Conservation (phyloP, 352 stramenopile species). For the Phytophthora ramorum region DNA sequence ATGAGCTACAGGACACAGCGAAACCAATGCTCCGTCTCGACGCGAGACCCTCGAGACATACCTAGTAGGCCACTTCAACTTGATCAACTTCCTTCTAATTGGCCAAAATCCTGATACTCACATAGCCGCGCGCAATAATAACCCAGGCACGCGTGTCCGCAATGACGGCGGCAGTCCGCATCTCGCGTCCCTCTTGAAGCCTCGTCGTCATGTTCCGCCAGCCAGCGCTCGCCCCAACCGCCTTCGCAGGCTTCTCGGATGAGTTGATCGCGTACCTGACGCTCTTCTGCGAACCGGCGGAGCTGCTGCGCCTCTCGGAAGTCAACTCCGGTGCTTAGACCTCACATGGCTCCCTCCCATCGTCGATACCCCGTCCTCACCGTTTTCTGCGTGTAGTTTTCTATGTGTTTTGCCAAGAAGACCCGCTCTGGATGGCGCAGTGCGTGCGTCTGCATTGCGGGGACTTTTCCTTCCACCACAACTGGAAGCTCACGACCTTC, state of each 20-base stretch:
- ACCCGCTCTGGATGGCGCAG: conserved; percentile 86
- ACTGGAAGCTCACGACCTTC: conserved; percentile 85
- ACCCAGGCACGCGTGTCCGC: conserved; percentile 13
- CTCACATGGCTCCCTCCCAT: background rate
- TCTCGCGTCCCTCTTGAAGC: background rate
- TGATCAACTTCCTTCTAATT: conserved; percentile 16
- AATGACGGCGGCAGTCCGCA: conserved; percentile 15
- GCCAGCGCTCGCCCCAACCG: conserved; percentile 59
- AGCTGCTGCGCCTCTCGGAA: conserved; percentile 68
- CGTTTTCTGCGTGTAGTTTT: conserved; percentile 50
- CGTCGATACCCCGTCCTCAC: background rate
- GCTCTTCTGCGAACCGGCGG: conserved; percentile 69
- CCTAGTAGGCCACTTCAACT: conserved; percentile 37
- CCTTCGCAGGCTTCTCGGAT: conserved; percentile 73
- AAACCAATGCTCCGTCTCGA: background rate
- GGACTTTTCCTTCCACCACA: conserved; percentile 68
- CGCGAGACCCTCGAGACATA: too few species aligned
- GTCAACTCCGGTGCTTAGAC: conserved; percentile 71
- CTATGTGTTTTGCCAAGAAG: conserved; percentile 82
- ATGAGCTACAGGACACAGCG: too few species aligned
- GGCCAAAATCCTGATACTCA: conserved; percentile 5
- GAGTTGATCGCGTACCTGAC: conserved; percentile 82
- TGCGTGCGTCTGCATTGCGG: conserved; percentile 75
- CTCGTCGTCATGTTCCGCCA: conserved; percentile 52
- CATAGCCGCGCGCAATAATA: conserved; percentile 20